These are phyloP conservation scores for Ceratocystiopsis sp. DNA, from an alignment of 2,329 filamentous ascomycete species.

Conservation along the genomic window DNA sequence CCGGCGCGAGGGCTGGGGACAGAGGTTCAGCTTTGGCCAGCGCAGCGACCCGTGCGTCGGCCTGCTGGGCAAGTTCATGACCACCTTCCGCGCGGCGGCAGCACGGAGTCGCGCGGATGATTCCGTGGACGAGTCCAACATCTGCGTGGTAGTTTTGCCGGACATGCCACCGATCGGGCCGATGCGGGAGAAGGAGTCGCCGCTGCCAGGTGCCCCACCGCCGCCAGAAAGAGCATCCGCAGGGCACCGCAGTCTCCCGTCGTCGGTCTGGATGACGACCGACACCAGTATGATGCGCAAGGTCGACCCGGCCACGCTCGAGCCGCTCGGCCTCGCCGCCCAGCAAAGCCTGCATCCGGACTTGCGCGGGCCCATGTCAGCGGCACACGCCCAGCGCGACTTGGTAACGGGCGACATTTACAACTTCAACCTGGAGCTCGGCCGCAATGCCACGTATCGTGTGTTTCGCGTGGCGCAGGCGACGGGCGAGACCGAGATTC, in stretches of 20 bases:
- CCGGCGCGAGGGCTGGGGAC: constrained; percentile 37
- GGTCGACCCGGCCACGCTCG: constrained; percentile 53
- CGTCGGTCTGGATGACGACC: constrained; percentile 36
- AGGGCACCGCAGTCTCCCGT: constrained; percentile 15
- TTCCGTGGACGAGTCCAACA: constrained; percentile 27
- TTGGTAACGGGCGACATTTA: constrained; percentile 57
- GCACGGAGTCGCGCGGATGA: constrained; percentile 10
- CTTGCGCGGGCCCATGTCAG: constrained; percentile 49
- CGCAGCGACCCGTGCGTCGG: constrained; percentile 58
- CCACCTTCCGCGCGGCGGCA: constrained; percentile 27
- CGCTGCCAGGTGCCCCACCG: no score
- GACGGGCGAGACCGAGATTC: constrained; percentile 49
- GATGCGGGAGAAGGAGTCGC: constrained; percentile 4
- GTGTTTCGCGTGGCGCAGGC: constrained; percentile 46
- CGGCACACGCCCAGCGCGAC: constrained; percentile 56
- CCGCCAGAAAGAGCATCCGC: background rate
- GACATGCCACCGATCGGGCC: constrained; percentile 41
- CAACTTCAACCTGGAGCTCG: constrained; percentile 65
- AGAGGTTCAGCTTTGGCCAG: constrained; percentile 50
- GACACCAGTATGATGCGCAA: constrained; percentile 41
- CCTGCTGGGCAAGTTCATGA: constrained; percentile 55
- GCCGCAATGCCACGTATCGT: constrained; percentile 41
- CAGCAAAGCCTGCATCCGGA: constrained; percentile 49
- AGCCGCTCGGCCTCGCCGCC: constrained; percentile 46
- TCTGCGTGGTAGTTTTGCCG: constrained; percentile 47